Conservation (phyloP, 2,329 filamentous ascomycete genomes). For the Trichoderma gracile region DNA sequence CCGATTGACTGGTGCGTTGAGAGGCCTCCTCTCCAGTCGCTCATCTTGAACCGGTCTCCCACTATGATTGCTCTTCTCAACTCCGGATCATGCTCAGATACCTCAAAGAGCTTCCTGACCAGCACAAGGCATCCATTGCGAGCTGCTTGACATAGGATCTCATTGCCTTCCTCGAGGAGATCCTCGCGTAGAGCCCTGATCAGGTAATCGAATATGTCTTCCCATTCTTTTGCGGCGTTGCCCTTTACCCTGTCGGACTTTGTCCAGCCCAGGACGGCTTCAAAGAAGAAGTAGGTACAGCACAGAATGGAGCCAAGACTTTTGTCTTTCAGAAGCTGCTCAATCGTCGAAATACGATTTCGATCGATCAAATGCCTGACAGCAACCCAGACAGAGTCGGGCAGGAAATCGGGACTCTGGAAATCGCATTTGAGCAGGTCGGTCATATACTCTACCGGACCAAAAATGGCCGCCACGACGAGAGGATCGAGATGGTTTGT, state of each 20-base stretch:
- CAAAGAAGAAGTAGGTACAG: background rate
- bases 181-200: background rate
- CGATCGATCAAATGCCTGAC: background rate
- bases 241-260: background rate
- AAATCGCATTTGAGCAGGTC: slow-evolving; percentile 15
- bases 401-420: background rate
- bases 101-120: background rate
- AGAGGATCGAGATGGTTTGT: background rate
- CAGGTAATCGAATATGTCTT: background rate
- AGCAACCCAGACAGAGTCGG: slow-evolving; percentile 4
- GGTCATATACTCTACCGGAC: background rate
- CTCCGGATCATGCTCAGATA: background rate
- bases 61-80: background rate
- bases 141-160: background rate
- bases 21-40: background rate
- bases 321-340: background rate
- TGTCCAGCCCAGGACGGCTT: background rate
- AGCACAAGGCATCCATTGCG: background rate
- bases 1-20: slow-evolving; percentile 15
- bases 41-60: background rate
- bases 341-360: background rate
- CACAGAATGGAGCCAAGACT: background rate
- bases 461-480: slow-evolving; percentile 2
- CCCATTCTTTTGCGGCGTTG: background rate
- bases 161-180: background rate